Conservation (phyloP, 148 eudicot genomes). For the Bassia scoparia region DNA sequence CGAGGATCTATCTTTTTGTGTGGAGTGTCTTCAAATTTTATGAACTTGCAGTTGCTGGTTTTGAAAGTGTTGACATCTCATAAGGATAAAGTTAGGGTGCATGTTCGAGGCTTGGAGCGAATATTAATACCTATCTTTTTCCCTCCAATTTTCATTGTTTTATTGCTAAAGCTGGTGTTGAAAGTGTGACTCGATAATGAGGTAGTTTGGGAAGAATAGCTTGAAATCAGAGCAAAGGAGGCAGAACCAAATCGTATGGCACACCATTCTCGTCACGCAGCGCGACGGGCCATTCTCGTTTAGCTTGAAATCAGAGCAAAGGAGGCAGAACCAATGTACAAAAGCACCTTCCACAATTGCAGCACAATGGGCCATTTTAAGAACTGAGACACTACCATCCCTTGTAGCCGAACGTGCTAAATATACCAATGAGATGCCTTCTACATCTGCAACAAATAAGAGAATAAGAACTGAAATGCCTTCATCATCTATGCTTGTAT, state of each 20-base stretch:
- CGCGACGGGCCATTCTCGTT: neutral
- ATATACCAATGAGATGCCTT: neutral
- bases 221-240: too few species aligned
- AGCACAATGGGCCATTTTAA: neutral
- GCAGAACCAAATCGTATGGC: too few species aligned
- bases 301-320: neutral
- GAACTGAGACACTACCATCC: neutral
- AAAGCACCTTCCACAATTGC: neutral
- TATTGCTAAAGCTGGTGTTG: neutral
- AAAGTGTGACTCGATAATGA: neutral
- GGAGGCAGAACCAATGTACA: neutral
- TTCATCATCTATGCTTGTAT: neutral
- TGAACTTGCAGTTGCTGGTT: neutral
- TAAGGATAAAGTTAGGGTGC: neutral
- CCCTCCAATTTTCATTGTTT: neutral
- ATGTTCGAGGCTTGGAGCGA: neutral
- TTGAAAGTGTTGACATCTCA: neutral
- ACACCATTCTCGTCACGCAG: too few species aligned
- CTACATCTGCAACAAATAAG: neutral
- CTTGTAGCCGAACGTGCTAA: neutral
- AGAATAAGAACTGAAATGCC: neutral
- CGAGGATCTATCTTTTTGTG: too few species aligned
- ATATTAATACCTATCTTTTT: neutral
- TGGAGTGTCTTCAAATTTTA: too few species aligned
- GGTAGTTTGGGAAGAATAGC: neutral